Conservation (phyloP, 2,329 filamentous ascomycete species). For the Diaporthe nobilis region DNA sequence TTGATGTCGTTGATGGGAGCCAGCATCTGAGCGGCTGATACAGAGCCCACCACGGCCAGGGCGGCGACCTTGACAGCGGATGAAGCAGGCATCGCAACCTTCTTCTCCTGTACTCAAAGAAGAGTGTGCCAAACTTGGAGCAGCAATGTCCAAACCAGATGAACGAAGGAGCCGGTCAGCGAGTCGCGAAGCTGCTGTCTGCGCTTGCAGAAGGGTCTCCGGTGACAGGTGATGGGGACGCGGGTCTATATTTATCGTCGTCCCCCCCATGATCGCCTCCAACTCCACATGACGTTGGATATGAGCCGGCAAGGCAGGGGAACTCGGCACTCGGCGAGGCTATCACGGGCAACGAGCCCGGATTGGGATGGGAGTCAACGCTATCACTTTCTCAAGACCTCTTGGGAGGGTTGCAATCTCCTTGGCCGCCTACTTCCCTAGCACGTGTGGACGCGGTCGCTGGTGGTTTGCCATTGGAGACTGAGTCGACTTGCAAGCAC, state of each 20-base stretch:
- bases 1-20: conserved; percentile 43
- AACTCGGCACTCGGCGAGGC: conserved; percentile 36
- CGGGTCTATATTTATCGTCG: conserved; percentile 30
- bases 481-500: conserved; percentile 15
- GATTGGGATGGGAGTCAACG: conserved; percentile 30
- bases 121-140: neutral
- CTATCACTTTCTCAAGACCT: conserved; percentile 34
- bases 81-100: conserved; percentile 29
- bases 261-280: neutral
- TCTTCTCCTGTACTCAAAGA: neutral
- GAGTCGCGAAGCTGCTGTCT: conserved; percentile 10
- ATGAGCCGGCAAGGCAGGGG: conserved; percentile 11
- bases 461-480: conserved; percentile 38
- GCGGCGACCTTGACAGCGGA: conserved; percentile 27
- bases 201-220: neutral
- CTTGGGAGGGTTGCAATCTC: conserved; percentile 29
- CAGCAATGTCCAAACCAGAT: neutral
- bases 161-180: neutral
- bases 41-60: conserved; percentile 39
- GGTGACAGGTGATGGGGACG: neutral
- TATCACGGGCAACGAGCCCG: conserved; percentile 34
- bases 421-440: conserved; percentile 4
- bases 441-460: conserved; percentile 37
- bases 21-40: conserved; percentile 42
- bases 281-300: conserved; percentile 17